Percentiles rank a stretch among this genome's conserved stretches.
These are phyloP conservation scores for Eucalyptus viminalis DNA, from an alignment of 345 rosid genomes.

Conservation along the genomic window DNA sequence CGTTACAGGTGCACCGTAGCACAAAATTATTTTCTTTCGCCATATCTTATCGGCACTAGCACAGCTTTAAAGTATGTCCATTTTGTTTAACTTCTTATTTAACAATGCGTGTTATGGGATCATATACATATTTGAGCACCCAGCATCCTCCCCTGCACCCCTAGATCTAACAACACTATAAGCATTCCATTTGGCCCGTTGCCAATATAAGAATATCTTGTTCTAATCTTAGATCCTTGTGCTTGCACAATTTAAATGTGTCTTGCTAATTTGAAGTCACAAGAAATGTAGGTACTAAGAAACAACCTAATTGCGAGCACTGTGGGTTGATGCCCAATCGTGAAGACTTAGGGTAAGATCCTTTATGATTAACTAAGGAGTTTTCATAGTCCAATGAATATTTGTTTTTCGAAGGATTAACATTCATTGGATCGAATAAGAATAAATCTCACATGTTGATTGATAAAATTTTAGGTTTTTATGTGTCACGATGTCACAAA, in stretches of 20 bases:
- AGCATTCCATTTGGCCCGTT: neutral
- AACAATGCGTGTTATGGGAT: rapidly evolving
- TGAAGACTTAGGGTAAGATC: neutral
- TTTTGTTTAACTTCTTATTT: neutral
- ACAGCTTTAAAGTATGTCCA: neutral
- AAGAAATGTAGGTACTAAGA: rapidly evolving
- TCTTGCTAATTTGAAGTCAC: neutral
- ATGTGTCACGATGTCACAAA: rapidly evolving
- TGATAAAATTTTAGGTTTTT: neutral
- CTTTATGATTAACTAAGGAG: neutral
- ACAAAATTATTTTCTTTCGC: rapidly evolving
- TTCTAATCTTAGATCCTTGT: neutral
- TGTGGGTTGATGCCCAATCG: rapidly evolving
- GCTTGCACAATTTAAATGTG: neutral
- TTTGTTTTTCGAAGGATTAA: neutral
- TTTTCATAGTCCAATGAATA: neutral
- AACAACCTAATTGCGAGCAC: neutral
- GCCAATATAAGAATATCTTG: rapidly evolving
- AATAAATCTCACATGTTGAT: neutral
- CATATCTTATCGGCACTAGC: rapidly evolving
- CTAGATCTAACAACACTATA: neutral
- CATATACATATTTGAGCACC: neutral
- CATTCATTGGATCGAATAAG: neutral
- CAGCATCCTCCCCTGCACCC: neutral
- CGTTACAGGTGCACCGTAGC: rapidly evolving